phyloP scores from a whole-genome alignment of 23 red algal species.

The Gracilaria gracilis region DNA sequence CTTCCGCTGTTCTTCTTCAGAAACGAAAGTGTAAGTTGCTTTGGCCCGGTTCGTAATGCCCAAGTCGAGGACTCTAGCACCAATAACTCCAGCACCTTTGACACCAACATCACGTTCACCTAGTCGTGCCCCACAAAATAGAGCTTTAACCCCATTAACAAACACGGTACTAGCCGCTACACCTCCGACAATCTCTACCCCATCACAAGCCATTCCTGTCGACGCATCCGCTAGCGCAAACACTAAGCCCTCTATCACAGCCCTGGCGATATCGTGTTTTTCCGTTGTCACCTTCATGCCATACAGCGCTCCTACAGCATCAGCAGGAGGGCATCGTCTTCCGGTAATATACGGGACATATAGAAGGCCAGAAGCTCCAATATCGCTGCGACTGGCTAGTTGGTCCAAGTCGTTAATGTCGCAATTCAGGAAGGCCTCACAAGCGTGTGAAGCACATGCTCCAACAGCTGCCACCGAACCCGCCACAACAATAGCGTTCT shows the following conservation, averaged over 20 bases:
- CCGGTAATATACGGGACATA: constrained; percentile 58
- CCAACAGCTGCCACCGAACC: constrained; percentile 44
- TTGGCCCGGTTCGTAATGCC: neutral
- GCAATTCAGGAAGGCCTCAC: constrained; percentile 16
- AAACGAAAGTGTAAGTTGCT: neutral
- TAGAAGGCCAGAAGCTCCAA: constrained; percentile 49
- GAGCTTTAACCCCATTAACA: constrained; percentile 39
- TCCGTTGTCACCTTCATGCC: constrained; percentile 13
- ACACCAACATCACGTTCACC: constrained; percentile 41
- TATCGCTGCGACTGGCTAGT: constrained; percentile 14
- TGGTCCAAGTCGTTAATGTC: constrained; percentile 4
- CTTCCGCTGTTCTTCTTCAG: neutral
- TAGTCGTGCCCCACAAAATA: constrained; percentile 33
- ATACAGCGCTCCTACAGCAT: constrained; percentile 22
- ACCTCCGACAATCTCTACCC: constrained; percentile 55
- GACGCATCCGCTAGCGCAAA: constrained; percentile 50
- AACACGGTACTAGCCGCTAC: constrained; percentile 27
- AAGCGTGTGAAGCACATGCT: constrained; percentile 19
- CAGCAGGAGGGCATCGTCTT: constrained; percentile 58
- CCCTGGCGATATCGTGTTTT: constrained; percentile 46
- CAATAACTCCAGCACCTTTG: constrained; percentile 40
- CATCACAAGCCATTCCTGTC: neutral
- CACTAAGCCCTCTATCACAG: constrained; percentile 56
- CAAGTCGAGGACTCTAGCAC: neutral
- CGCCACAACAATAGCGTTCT: constrained; percentile 9